These are phyloP conservation scores for Dioszegia hungarica DNA, from an alignment of 768 basidiomycete species.

Conservation along the genomic window DNA sequence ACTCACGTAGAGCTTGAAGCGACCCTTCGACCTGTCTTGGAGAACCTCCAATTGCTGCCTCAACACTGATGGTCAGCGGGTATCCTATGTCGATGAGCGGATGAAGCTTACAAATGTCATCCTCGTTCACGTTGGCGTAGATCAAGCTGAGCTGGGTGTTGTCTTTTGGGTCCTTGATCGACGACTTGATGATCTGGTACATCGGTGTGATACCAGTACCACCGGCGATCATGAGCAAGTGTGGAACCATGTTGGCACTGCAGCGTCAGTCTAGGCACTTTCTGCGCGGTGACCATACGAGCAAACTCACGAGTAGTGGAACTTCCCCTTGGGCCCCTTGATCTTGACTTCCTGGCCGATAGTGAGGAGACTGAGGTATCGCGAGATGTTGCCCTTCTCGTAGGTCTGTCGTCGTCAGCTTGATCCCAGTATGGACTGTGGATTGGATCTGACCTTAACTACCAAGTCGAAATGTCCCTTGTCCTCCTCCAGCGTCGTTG, in stretches of 20 bases:
- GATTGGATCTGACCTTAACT: conserved; percentile 66
- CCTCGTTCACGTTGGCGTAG: conserved; percentile 89
- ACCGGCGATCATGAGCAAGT: conserved; percentile 94
- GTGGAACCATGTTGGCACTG: conserved; percentile 61
- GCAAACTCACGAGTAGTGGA: conserved; percentile 60
- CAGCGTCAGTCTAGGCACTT: not conserved
- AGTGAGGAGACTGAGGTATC: conserved; percentile 71
- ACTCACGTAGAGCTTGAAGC: conserved; percentile 65
- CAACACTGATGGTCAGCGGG: conserved; percentile 54
- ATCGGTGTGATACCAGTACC: conserved; percentile 99
- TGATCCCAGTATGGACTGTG: not conserved
- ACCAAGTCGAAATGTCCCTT: conserved; percentile 90
- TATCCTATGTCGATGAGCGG: not conserved
- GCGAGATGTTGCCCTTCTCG: conserved; percentile 95
- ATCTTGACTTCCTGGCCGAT: conserved; percentile 82
- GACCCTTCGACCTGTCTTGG: conserved; percentile 57
- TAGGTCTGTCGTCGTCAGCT: conserved; percentile 63
- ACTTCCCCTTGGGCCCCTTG: conserved; percentile 95
- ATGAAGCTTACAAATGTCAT: conserved; percentile 64
- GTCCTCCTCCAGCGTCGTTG: conserved; percentile 88
- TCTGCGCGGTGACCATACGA: not conserved
- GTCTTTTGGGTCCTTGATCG: conserved; percentile 82
- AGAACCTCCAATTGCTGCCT: conserved; percentile 81
- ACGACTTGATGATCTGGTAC: conserved; percentile 96
- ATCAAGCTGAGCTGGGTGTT: conserved; percentile 76